Evolutionary conservation across 208 protist species (phyloP), one percentile per base, ranked within the genome.

Genomic region (Herpetomonas muscarum): DNA sequence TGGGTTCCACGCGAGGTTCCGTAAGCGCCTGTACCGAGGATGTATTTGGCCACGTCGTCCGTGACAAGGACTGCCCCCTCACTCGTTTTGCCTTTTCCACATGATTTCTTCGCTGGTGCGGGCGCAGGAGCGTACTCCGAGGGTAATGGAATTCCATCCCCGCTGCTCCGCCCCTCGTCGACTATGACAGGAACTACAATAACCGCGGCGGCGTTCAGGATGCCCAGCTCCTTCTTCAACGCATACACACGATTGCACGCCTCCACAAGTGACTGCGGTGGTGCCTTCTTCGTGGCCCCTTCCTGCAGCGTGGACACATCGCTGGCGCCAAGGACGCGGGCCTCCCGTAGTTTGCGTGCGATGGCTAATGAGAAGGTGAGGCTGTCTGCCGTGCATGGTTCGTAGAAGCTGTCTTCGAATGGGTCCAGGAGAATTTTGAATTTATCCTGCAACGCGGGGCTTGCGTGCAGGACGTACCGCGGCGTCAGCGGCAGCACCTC

Each of bases 391-490:
- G 63, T 80, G 55, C 50, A 62, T 17, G 59, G 49, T 24, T 78
- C 57, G 24, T 61, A 59, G 65, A 56, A 78, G 50, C 48, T 50
- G 55, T 77, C 77, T 7, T 72, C 57, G 39, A 64, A 78, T 1
- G n/a, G 10, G 57, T 75, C 77, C 4, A 81, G 55, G n/a, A 70
- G 29, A 5, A 48, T 21, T n/a, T 21, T 39, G 50, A 80, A 78
- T 36, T 60, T 74, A 0, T 26, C 45, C 6, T 42, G 41, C 19
- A 80, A 42, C 1, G 49, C 13, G 12, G 64, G 63, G 30, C 67
- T 66, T 19, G 44, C 48, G 61, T 79, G 78, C 22, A 81, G 48
- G 60, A 81, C 69, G 50, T 67, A 64, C 4, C 73, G 54, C 28
- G 77, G 70, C 7, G 70, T 28, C n/a, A 72, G 56, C 3, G 65